phyloP scores from a whole-genome alignment of 768 basidiomycete species.

The Termitomyces sp. region DNA sequence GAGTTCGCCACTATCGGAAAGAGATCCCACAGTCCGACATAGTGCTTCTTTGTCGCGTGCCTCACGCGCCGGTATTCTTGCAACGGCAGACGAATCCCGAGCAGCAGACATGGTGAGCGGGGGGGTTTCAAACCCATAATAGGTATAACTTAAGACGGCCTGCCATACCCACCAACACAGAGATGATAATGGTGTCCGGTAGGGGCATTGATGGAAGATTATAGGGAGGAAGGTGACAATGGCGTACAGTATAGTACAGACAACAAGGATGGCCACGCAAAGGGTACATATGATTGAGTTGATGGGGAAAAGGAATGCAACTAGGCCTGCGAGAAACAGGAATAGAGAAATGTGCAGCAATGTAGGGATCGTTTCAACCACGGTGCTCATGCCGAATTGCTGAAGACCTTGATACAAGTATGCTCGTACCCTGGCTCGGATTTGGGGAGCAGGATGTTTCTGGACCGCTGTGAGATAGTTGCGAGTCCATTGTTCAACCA shows the following conservation, averaged over 20 bases:
- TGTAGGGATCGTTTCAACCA: slow-evolving; percentile 35
- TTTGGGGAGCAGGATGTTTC: slow-evolving; percentile 25
- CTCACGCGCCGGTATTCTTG: slow-evolving; percentile 19
- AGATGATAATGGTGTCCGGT: slow-evolving; percentile 28
- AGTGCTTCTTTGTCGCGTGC: slow-evolving; percentile 30
- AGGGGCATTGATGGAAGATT: slow-evolving; percentile 26
- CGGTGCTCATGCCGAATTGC: slow-evolving; percentile 27
- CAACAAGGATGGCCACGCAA: slow-evolving; percentile 21
- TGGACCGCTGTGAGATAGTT: slow-evolving; percentile 27
- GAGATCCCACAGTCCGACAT: slow-evolving; percentile 26
- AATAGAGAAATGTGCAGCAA: slow-evolving; percentile 43
- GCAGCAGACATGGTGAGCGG: slow-evolving; percentile 17
- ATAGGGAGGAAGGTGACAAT: slow-evolving; percentile 26
- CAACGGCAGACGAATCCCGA: slow-evolving; percentile 24
- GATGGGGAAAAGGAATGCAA: slow-evolving; percentile 33
- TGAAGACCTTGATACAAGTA: slow-evolving; percentile 34
- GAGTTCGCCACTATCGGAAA: slow-evolving; percentile 26
- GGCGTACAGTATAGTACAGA: slow-evolving; percentile 23
- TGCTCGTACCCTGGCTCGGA: slow-evolving; percentile 33
- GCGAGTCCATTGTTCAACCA: slow-evolving; percentile 44
- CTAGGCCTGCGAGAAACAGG: slow-evolving; percentile 42
- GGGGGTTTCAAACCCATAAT: not conserved
- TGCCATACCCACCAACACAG: slow-evolving; percentile 22
- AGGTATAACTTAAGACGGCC: slow-evolving; percentile 14
- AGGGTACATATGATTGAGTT: slow-evolving; percentile 25